Conservation (phyloP, 441 rosid species). For the Melianthus villosus region DNA sequence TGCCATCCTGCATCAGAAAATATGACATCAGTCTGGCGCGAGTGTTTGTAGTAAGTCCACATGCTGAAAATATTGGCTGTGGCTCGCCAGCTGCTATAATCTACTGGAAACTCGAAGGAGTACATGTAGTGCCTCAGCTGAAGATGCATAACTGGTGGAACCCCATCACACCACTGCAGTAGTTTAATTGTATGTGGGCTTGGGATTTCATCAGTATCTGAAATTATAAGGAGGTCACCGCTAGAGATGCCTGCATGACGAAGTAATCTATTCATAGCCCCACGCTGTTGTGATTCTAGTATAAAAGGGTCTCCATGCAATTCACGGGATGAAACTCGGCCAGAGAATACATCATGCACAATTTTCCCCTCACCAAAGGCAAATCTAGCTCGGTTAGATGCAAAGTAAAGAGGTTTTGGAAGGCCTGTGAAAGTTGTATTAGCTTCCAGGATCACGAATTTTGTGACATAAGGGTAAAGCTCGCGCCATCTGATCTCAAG, state of each 20-base stretch:
- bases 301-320: constrained; percentile 38
- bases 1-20: constrained; percentile 89
- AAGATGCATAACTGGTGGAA: constrained; percentile 53
- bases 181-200: constrained; percentile 64
- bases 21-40: constrained; percentile 44
- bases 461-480: constrained; percentile 46
- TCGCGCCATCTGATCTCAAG: constrained; percentile 75
- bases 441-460: constrained; percentile 65
- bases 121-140: constrained; percentile 73
- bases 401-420: constrained; percentile 52
- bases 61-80: constrained; percentile 30
- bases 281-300: constrained; percentile 44
- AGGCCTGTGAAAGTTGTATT: constrained; percentile 82
- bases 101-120: constrained; percentile 81
- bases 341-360: constrained; percentile 45
- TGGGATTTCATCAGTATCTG: constrained; percentile 76
- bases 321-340: constrained; percentile 22
- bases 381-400: constrained; percentile 30
- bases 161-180: constrained; percentile 69
- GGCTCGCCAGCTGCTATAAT: constrained; percentile 78
- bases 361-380: constrained; percentile 47
- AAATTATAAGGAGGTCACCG: constrained; percentile 61
- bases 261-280: constrained; percentile 48
- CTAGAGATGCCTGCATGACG: constrained; percentile 33
- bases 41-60: constrained; percentile 47